Percentiles rank a stretch among this genome's conserved stretches.
phyloP scores from a whole-genome alignment of 805 yeast genomes.

The Sugiyamaella lignohabitans region DNA sequence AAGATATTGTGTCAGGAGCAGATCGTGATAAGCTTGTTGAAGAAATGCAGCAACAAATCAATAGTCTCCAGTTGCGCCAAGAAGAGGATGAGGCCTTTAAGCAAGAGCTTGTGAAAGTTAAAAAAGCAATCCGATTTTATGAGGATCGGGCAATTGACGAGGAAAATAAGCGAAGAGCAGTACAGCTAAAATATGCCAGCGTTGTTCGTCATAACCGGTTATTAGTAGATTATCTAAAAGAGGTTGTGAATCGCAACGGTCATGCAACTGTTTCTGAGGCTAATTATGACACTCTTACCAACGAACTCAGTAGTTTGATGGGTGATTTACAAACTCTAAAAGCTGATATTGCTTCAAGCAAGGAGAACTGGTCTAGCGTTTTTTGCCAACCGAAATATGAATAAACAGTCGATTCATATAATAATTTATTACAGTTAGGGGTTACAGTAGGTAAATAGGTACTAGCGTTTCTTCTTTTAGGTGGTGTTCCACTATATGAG shows the following conservation, averaged over 20 bases:
- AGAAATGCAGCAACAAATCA: conserved; percentile 37
- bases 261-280: not conserved
- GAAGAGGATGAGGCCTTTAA: conserved; percentile 23
- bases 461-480: too few relatives aligned
- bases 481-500: too few relatives aligned
- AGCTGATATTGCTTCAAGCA: not conserved
- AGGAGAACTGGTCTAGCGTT: not conserved
- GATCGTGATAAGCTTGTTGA: conserved; percentile 35
- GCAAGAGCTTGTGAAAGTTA: conserved; percentile 26
- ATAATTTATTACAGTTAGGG: too few relatives aligned
- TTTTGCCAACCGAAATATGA: too few relatives aligned
- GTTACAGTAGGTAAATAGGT: too few relatives aligned
- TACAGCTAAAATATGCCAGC: conserved; percentile 26
- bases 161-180: conserved; percentile 29
- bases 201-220: conserved; percentile 26
- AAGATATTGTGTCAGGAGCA: conserved; percentile 34
- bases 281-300: not conserved
- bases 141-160: conserved; percentile 28
- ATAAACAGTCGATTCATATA: too few relatives aligned
- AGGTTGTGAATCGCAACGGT: conserved; percentile 17
- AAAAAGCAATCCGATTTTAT: conserved; percentile 26
- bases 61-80: conserved; percentile 24
- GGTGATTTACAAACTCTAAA: not conserved
- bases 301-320: not conserved
- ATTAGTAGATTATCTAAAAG: conserved; percentile 25